Evolutionary conservation across 2,329 filamentous ascomycete genomes (phyloP), one percentile per base, ranked within the genome.

Genomic region (Arachnopeziza araneosa): DNA sequence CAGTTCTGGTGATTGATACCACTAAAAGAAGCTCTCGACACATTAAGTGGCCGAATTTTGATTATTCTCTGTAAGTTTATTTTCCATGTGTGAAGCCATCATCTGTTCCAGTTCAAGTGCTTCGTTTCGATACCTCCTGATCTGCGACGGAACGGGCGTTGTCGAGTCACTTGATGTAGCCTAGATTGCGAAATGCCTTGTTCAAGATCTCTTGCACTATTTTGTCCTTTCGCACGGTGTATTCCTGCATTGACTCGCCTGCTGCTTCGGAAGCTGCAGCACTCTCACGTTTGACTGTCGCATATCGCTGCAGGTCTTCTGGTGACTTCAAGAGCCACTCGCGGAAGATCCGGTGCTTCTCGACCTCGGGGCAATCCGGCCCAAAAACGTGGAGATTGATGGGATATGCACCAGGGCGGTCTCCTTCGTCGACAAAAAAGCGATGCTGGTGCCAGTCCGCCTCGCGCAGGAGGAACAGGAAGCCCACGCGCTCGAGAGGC

Each of bases 371-470:
- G 24, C 69, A 75, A 1, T 74, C 73, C 1, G 74, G 74, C 0
- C 77, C 76, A 65, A 74, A 83, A 44, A 83, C 77, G 63, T 83
- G 80, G 56, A 83, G 52, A 63, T 82, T 82, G 0, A 61, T 56
- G n/a, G 75, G 68, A 57, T 75, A 71, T 36, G 73, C 67, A 58
- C 71, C 61, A 50, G 56, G 57, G 24, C 56, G 32, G 50, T 54
- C 32, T 54, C 50, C 50, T 53, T 58, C 56, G 10, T 59, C 57
- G 58, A 71, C 63, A 67, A 80, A 79, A 66, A 79, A 77, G 32
- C 80, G 78, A 64, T 83, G 80, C 49, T 75, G 69, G 60, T 80
- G 72, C 79, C 79, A 82, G 1, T 50, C 56, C 0, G 75, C 78
- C 68, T 83, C 78, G 21, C 80, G 75, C 0, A 74, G 17, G 1